Base-by-base conservation (phyloP, 2,329 filamentous ascomycete genomes). In the Cladophialophora yegresii region DNA sequence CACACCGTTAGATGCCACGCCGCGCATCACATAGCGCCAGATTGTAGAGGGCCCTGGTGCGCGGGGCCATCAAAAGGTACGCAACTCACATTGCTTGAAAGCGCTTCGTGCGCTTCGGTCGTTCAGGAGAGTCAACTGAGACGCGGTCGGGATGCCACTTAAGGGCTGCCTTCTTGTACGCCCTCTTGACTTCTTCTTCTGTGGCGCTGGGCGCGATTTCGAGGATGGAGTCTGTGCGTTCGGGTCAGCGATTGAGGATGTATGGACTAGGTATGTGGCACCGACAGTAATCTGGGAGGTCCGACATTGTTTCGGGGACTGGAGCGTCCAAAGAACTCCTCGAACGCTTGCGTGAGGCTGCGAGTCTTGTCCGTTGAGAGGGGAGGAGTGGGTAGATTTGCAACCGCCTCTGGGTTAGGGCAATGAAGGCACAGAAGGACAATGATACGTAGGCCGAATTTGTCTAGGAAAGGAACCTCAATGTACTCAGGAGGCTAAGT, bases 131-230 rank as follows among this genome's bases (percentile, higher is more conserved):
- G 78, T 92, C 87, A 69, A 85, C 80, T 30, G 92, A 84, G 47
- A 99, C 92, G 65, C 95, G 90, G 76, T 99, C 95, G 1, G 93
- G 93, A 76, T 98, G 93, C 69, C 91, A 92, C 78, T 95, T 96
- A 53, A 98, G 82, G 4, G 93, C 93, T 72, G 91, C 90, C 75
- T 89, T 89, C 77, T 99, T 99, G 83, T 98, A 99, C 57, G 93
- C 95, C 82, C 91, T 90, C 72, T 93, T 90, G 74, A 99, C 89
- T 76, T 98, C 90, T 73, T 92, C 87, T 64, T 88, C 86, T 0
- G 87, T 89, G 36, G 93, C 92, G 71, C 84, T 89, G 40, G 91
- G 84, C 58, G 87, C 75, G 66, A 96, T 78, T 68, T 89, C 89
- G 56, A 96, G 87, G 69, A 90, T 84, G 28, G 69, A 56, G 43